These are phyloP conservation scores for Plectosphaerella sp. DNA, from an alignment of 2,329 filamentous ascomycete genomes.

Conservation along the genomic window DNA sequence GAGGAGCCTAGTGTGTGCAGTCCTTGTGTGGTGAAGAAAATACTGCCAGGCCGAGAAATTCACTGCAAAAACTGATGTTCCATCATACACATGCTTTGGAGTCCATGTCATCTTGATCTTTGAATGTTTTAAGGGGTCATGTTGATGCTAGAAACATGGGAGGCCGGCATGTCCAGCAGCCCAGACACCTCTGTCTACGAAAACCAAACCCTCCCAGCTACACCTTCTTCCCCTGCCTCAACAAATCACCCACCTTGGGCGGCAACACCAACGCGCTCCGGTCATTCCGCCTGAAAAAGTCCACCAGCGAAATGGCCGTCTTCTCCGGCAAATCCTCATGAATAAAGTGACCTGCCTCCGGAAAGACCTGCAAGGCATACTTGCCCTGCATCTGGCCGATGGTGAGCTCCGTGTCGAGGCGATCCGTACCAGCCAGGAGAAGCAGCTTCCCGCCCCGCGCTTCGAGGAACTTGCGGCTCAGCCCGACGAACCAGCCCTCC, in stretches of 20 bases:
- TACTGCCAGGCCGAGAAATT: too few species aligned
- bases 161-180: not conserved
- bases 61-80: too few species aligned
- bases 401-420: slow-evolving; percentile 85
- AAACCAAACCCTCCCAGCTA: slow-evolving; percentile 15
- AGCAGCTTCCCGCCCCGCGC: slow-evolving; percentile 81
- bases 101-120: not conserved
- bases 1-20: too few species aligned
- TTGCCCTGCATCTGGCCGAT: slow-evolving; percentile 99
- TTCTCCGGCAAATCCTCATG: slow-evolving; percentile 93
- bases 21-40: not conserved
- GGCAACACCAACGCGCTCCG: slow-evolving; percentile 79
- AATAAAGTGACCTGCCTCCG: slow-evolving; percentile 92
- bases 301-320: slow-evolving; percentile 77
- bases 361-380: slow-evolving; percentile 92
- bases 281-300: slow-evolving; percentile 92
- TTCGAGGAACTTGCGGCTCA: slow-evolving; percentile 82
- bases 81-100: too few species aligned
- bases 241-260: slow-evolving; percentile 79
- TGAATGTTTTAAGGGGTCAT: not conserved
- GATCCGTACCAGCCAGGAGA: slow-evolving; percentile 82
- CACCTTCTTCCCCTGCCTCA: slow-evolving; percentile 58
- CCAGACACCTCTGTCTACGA: too few species aligned
- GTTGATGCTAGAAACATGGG: not conserved
- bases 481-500: slow-evolving; percentile 87